These are phyloP conservation scores for Boletus rubescentipes DNA, from an alignment of 768 basidiomycete genomes.

Conservation along the genomic window DNA sequence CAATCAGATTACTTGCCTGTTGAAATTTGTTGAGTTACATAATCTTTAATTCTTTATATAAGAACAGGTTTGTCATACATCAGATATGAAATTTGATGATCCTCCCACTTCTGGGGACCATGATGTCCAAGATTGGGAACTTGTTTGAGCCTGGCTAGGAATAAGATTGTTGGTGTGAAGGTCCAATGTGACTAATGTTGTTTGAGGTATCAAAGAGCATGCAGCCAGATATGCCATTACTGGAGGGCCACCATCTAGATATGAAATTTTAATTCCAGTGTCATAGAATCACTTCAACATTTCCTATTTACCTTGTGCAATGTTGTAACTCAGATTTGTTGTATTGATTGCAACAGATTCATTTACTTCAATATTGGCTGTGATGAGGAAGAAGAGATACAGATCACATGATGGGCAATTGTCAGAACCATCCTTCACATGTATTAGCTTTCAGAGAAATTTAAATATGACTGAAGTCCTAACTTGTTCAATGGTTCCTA, in stretches of 20 bases:
- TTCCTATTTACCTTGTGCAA: neutral
- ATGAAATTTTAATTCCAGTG: neutral
- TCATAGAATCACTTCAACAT: neutral
- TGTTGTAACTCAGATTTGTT: neutral
- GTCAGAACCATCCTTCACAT: neutral
- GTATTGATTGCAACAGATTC: neutral
- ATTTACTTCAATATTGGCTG: constrained; percentile 7
- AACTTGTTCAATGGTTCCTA: neutral
- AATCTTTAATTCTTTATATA: no score
- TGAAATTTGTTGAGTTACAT: neutral
- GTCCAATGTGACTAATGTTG: neutral
- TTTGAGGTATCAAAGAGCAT: constrained; percentile 4
- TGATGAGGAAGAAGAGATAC: constrained; percentile 8
- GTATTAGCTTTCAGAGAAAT: neutral
- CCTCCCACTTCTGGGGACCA: neutral
- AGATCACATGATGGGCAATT: neutral
- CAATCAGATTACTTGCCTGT: neutral
- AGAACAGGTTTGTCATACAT: neutral
- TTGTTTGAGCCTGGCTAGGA: neutral
- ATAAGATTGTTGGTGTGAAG: neutral
- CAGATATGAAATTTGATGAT: neutral
- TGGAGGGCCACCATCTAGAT: neutral
- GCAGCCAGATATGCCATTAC: constrained; percentile 5
- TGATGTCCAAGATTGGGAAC: neutral
- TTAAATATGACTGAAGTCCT: neutral